Evolutionary conservation across 805 yeast species (phyloP).

Genomic region (Pichia heedii): DNA sequence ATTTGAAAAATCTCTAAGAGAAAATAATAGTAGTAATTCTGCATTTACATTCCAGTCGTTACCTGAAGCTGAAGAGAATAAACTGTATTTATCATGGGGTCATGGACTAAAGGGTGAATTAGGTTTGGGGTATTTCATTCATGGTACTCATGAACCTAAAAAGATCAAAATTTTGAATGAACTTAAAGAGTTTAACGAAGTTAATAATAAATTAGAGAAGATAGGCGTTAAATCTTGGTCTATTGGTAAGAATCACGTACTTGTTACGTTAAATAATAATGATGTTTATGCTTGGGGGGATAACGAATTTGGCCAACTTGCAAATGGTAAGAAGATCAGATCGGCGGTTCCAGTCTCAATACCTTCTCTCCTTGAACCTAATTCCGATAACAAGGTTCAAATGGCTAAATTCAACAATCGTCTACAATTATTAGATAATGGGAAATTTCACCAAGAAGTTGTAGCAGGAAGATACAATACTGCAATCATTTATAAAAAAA

Average conservation of each 20-base stretch:
- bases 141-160: constrained; percentile 61
- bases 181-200: constrained; percentile 49
- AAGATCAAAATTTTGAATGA: constrained; percentile 41
- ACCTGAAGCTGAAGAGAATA: constrained; percentile 19
- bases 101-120: constrained; percentile 79
- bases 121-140: constrained; percentile 70
- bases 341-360: constrained; percentile 42
- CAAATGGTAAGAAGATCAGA: constrained; percentile 67
- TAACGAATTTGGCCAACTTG: constrained; percentile 75
- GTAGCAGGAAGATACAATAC: constrained; percentile 55
- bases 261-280: constrained; percentile 49
- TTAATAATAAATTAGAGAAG: constrained; percentile 29
- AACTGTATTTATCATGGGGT: constrained; percentile 59
- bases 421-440: constrained; percentile 32
- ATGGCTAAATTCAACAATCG: constrained; percentile 31
- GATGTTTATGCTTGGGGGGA: constrained; percentile 79
- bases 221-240: constrained; percentile 45
- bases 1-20: constrained; percentile 25
- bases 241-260: constrained; percentile 57
- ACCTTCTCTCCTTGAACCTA: constrained; percentile 54
- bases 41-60: constrained; percentile 13
- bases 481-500: constrained; percentile 48
- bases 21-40: constrained; percentile 3
- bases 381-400: constrained; percentile 10
- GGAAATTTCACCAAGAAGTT: constrained; percentile 42